Evolutionary conservation across 768 basidiomycete species (phyloP).

Genomic region (Cubamyces sp.): DNA sequence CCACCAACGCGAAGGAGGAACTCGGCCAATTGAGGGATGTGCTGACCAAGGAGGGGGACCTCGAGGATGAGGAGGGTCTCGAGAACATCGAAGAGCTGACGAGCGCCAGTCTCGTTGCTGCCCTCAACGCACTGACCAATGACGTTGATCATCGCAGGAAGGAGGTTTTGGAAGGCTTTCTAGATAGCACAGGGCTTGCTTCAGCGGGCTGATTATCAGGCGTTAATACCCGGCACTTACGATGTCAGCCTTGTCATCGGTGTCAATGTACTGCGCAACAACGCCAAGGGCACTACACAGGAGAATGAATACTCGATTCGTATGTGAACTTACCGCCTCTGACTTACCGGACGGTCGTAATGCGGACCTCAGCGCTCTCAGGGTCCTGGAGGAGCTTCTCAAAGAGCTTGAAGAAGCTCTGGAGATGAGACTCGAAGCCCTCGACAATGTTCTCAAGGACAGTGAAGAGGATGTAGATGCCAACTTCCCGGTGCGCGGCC

Average conservation of each 20-base stretch:
- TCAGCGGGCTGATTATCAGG: background rate
- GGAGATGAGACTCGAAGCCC: conserved; percentile 78
- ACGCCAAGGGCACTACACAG: conserved; percentile 77
- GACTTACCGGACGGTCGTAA: conserved; percentile 81
- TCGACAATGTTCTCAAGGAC: conserved; percentile 92
- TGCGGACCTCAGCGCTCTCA: conserved; percentile 86
- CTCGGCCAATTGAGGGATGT: conserved; percentile 83
- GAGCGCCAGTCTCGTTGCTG: conserved; percentile 79
- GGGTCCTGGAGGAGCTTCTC: conserved; percentile 72
- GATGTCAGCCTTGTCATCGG: conserved; percentile 85
- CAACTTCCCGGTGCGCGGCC: conserved; percentile 86
- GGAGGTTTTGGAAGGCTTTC: conserved; percentile 86
- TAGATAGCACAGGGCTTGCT: conserved; percentile 32
- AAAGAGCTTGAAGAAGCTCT: conserved; percentile 81
- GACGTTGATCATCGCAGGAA: conserved; percentile 88
- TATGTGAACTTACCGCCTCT: background rate
- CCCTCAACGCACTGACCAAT: conserved; percentile 82
- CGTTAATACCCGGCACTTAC: conserved; percentile 47
- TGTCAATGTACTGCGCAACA: conserved; percentile 90
- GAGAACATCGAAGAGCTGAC: conserved; percentile 92
- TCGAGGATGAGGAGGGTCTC: conserved; percentile 96
- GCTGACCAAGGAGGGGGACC: conserved; percentile 88
- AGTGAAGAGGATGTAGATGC: conserved; percentile 86
- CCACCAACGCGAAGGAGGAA: conserved; percentile 87
- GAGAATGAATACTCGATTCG: background rate